phyloP scores from a whole-genome alignment of 345 rosid species.

The Geranium brycei region DNA sequence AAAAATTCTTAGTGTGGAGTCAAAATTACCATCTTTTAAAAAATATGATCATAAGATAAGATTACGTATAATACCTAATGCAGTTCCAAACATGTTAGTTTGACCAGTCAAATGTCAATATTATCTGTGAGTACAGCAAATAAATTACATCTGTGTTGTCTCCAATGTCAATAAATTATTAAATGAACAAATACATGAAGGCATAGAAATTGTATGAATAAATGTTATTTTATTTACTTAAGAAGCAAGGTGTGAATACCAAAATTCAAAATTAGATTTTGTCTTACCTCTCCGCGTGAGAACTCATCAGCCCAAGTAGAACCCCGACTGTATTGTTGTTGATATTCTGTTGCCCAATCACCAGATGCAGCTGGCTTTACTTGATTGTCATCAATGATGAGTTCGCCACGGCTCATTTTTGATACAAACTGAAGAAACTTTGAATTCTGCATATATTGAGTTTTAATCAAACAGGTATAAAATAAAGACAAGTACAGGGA shows the following conservation, averaged over 20 bases:
- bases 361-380: conserved; percentile 62
- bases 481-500: background rate
- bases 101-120: background rate
- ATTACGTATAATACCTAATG: background rate
- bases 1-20: no score
- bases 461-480: background rate
- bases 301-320: conserved; percentile 92
- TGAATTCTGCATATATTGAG: conserved; percentile 64
- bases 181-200: background rate
- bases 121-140: background rate
- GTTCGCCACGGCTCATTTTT: conserved; percentile 99
- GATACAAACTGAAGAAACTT: conserved; percentile 96
- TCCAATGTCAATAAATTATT: no score
- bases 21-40: no score
- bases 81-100: background rate
- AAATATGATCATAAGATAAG: no score
- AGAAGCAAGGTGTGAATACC: background rate
- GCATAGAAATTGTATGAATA: background rate
- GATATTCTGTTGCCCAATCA: conserved; percentile 90
- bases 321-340: conserved; percentile 50
- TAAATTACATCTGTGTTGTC: background rate
- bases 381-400: conserved; percentile 86
- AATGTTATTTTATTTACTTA: background rate
- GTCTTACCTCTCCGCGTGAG: conserved; percentile 39
- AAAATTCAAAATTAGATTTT: background rate